Evolutionary conservation across 2,329 filamentous ascomycete genomes (phyloP), one percentile per base, ranked within the genome.

Genomic region (Penicillium capsulatum): DNA sequence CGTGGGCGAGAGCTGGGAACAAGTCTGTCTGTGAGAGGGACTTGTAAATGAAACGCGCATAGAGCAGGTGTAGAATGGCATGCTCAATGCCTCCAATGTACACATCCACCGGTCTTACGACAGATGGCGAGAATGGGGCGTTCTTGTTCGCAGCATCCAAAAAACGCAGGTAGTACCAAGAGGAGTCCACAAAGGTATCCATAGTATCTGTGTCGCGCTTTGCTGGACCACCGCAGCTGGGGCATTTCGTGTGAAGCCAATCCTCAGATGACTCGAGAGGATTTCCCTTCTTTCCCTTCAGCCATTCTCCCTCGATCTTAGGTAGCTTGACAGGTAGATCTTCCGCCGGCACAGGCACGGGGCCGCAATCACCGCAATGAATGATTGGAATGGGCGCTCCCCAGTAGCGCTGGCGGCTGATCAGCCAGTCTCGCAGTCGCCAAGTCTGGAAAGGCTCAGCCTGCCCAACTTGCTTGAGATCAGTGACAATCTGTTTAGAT

Each of bases 151-250:
- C 70, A 1, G 84, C 71, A 54, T 94, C 86, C 17, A 82, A 66
- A 54, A 88, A 94, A 9, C 87, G 79, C 67, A 90, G 80, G 57
- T 83, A 94, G 64, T 95, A 95, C 89, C 89, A 95, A 38, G 88
- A 94, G 2, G 88, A 94, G 66, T 94, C 89, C 45, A 95, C 89
- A 66, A 95, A 95, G 0, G 89, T 95, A 63, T 95, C 89, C 89
- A 95, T 94, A 2, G 89, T 95, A 61, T 95, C 89, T 0, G 89
- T 94, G 50, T 95, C 89, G 48, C 89, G 77, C 59, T 80, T 84
- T 5, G 86, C 89, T 16, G 79, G 67, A 1, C 76, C 73, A 11
- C 75, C 69, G 55, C 89, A 95, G 33, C 55, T 65, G 14, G 89
- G 89, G 58, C 89, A 95, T 2, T 72, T 63, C 0, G 81, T 85